Evolutionary conservation across 2,329 filamentous ascomycete genomes (phyloP), one percentile per base, ranked within the genome.

Genomic region (Elsinoe arachidis): DNA sequence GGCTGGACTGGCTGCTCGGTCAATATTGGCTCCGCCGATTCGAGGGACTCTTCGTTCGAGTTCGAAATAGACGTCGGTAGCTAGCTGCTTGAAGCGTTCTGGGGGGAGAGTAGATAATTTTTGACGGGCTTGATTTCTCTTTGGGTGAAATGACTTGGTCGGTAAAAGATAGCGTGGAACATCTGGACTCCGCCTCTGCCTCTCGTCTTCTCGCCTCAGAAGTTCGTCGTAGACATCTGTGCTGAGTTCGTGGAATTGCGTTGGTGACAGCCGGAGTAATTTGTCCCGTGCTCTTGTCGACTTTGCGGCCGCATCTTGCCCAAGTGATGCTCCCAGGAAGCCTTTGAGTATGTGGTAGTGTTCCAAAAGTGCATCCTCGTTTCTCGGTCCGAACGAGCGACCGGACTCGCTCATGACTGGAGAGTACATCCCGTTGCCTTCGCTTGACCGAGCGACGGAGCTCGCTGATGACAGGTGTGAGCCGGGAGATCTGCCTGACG

Each of bases 221-320:
- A 97, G 78, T 74, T 99, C 93, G 72, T 99, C 93, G 73, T 88
- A 97, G 39, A 99, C 92, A 74, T 99, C 93, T 58, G 92, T 97
- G 73, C 91, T 96, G 61, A 99, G 80, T 74, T 99, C 93, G 72
- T 95, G 90, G 72, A 99, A 97, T 72, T 99, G 93, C 26, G 95
- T 89, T 1, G 87, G 79, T 0, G 91, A 96, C 54, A 99, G 80
- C 59, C 92, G 84, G 60, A 96, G 79, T 58, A 97, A 80, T 78
- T 99, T 99, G 73, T 97, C 93, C 67, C 91, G 86, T 57, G 93
- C 93, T 67, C 90, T 86, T 57, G 93, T 93, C 52, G 83, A 81
- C 61, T 86, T 86, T 47, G 81, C 80, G 68, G 86, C 84, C 64
- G 90, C 88, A 70, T 95, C 87, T 66, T 85, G 85, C 11, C 30